Evolutionary conservation across 2,329 filamentous ascomycete genomes (phyloP).

Genomic region (Exophiala alcalophila): DNA sequence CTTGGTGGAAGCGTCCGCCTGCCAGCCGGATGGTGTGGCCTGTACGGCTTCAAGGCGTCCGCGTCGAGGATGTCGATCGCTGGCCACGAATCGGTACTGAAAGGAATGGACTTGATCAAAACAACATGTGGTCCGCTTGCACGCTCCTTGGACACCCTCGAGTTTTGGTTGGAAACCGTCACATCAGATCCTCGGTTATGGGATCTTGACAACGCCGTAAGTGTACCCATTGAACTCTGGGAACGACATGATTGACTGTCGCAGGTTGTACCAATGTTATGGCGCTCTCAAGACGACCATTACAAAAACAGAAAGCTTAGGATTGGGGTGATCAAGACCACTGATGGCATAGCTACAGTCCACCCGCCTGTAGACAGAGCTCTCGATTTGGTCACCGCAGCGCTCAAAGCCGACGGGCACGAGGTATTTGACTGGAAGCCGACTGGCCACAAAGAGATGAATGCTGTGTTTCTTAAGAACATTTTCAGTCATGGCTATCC

Average conservation of each 20-base stretch:
- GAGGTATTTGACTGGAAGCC: slow-evolving; percentile 41
- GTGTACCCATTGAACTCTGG: too few relatives aligned
- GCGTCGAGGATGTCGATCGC: slow-evolving; percentile 34
- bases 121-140: too few relatives aligned
- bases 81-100: too few relatives aligned
- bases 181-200: slow-evolving; percentile 48
- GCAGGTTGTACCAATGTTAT: slow-evolving; percentile 53
- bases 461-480: too few relatives aligned
- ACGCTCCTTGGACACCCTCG: slow-evolving; percentile 49
- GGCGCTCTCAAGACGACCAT: slow-evolving; percentile 50
- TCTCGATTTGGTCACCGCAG: slow-evolving; percentile 15
- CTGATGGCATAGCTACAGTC: slow-evolving; percentile 52
- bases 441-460: slow-evolving; percentile 24
- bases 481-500: too few relatives aligned
- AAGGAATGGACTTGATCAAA: too few relatives aligned
- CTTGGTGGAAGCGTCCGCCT: slow-evolving; percentile 55
- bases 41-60: slow-evolving; percentile 48
- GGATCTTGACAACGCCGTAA: slow-evolving; percentile 53
- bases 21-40: slow-evolving; percentile 45
- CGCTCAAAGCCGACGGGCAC: slow-evolving; percentile 39
- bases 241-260: too few relatives aligned
- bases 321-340: slow-evolving; percentile 49
- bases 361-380: slow-evolving; percentile 55
- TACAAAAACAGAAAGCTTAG: slow-evolving; percentile 43
- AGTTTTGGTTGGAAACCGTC: slow-evolving; percentile 41